Percentiles rank a stretch among this genome's conserved stretches.
These are phyloP conservation scores for Amanita molliuscula DNA, from an alignment of 768 basidiomycete genomes.

Conservation along the genomic window DNA sequence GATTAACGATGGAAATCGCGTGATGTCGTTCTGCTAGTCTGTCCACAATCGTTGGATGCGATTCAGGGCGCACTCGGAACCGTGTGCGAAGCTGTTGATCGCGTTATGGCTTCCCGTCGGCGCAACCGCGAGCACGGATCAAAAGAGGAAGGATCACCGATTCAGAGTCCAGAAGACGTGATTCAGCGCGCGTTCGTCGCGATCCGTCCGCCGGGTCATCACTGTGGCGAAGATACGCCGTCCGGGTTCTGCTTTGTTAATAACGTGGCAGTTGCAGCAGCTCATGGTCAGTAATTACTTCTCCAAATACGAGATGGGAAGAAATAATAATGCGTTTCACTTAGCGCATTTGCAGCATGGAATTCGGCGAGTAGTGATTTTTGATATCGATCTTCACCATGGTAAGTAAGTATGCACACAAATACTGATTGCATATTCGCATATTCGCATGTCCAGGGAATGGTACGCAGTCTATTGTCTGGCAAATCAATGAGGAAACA, in stretches of 20 bases:
- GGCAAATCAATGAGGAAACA: constrained; percentile 87
- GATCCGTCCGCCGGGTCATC: constrained; percentile 88
- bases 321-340: neutral
- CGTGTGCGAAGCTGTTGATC: constrained; percentile 82
- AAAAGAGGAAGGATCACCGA: neutral
- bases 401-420: constrained; percentile 31
- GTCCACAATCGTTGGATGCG: constrained; percentile 62
- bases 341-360: constrained; percentile 74
- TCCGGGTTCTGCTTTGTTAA: constrained; percentile 95
- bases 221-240: constrained; percentile 85
- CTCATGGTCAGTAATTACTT: constrained; percentile 56
- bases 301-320: neutral
- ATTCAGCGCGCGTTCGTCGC: constrained; percentile 63
- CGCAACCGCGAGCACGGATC: neutral
- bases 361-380: constrained; percentile 69
- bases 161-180: constrained; percentile 5
- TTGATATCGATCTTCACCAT: constrained; percentile 92
- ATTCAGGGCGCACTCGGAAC: constrained; percentile 78
- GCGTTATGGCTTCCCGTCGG: constrained; percentile 27
- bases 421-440: neutral
- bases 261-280: constrained; percentile 84
- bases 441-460: constrained; percentile 45
- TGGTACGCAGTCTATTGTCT: constrained; percentile 86
- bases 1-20: neutral
- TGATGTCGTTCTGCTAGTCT: constrained; percentile 37